Conservation (phyloP, 2,329 filamentous ascomycete genomes). For the Eurotiales sp. region DNA sequence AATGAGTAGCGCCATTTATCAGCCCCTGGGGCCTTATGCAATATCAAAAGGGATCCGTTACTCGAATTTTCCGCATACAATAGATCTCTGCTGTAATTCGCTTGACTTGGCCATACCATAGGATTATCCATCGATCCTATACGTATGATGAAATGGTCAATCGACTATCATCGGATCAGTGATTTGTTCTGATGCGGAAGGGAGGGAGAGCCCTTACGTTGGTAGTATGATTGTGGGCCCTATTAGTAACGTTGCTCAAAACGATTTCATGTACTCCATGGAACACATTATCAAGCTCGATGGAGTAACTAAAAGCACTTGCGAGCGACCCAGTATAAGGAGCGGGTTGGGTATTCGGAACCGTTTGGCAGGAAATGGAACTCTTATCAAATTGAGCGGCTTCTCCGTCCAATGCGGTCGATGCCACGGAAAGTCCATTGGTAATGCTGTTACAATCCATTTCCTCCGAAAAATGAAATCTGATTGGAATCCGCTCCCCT, state of each 20-base stretch:
- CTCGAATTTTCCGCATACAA: conserved; percentile 28
- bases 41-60: conserved; percentile 40
- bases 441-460: conserved; percentile 55
- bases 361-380: conserved; percentile 40
- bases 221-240: conserved; percentile 32
- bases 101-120: conserved; percentile 50
- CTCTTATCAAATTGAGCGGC: conserved; percentile 38
- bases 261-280: conserved; percentile 55
- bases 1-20: conserved; percentile 57
- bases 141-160: conserved; percentile 56
- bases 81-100: conserved; percentile 53
- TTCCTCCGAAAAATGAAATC: conserved; percentile 52
- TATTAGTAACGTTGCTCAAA: conserved; percentile 48
- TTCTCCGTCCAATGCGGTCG: conserved; percentile 44
- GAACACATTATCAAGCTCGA: conserved; percentile 49
- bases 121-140: conserved; percentile 53
- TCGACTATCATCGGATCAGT: conserved; percentile 26
- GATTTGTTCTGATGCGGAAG: neutral
- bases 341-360: conserved; percentile 24
- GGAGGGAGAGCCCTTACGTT: conserved; percentile 10
- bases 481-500: conserved; percentile 42
- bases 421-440: conserved; percentile 45
- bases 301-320: conserved; percentile 48
- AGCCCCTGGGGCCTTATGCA: conserved; percentile 56
- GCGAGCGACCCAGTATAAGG: conserved; percentile 46